Base-by-base conservation (phyloP, 805 yeast species). In the Teunomyces pallodes region DNA sequence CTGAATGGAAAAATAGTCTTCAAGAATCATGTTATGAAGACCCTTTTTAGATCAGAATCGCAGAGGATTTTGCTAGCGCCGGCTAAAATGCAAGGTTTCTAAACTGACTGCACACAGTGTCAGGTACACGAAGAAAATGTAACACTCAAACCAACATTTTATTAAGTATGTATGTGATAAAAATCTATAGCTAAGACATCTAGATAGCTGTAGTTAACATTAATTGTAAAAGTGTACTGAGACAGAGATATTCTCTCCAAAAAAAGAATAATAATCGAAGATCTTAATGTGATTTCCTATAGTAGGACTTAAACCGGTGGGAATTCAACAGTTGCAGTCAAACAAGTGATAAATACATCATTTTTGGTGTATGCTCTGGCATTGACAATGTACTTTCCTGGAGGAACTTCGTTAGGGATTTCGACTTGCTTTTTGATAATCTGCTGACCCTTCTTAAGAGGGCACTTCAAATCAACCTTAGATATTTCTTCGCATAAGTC, bases 331-430 rank as follows among this genome's bases (percentile, higher is more conserved):
- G 82, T 77, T 6, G 90, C 94, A 17, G 87, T 80, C 57, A 94
- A 72, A 67, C 99, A 94, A 20, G 96, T 82, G 54, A 94, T 82
- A 53, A 87, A 79, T 33, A 79, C 85, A 60, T 90, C 97, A 46
- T 87, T 89, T 36, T 74, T 82, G 36, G 96, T 90, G 73, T 81
- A 94, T 2, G 98, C 99, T 61, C 92, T 82, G 14, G 97, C 98
- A 45, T 77, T 73, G 26, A 92, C 96, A 28, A 81, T 72, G 72
- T 94, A 94, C 62, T 80, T 86, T 36, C 99, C 99, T 17, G 98
- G 97, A 50, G 99, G 99, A 29, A 92, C 96, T 65, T 90, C 94
- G 12, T 77, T 74, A 13, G 99, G 99, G 48, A 94, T 81, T 59
- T 84, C 91, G 24, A 94, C 95, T 40, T 73, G 69, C 66, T 90